Conservation (phyloP, 805 yeast species). For the Myxozyma neglecta region DNA sequence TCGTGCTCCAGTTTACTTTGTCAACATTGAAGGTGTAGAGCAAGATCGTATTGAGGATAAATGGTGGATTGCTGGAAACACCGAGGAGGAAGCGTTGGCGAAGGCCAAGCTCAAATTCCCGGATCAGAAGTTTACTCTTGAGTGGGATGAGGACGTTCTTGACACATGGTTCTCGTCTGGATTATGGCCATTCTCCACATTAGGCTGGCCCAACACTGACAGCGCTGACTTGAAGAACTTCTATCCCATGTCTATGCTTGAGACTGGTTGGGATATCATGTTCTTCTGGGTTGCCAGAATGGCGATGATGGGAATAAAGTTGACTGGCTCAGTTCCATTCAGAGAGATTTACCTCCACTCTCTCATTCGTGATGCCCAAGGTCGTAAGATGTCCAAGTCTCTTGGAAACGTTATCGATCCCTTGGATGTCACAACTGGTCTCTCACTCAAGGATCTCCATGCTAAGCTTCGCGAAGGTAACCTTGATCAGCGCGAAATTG, state of each 20-base stretch:
- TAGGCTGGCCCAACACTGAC: conserved; percentile 84
- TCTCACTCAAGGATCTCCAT: conserved; percentile 73
- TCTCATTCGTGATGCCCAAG: conserved; percentile 97
- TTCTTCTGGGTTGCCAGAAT: conserved; percentile 99
- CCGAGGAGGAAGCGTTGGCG: conserved; percentile 73
- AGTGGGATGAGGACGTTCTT: conserved; percentile 96
- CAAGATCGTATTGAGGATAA: conserved; percentile 64
- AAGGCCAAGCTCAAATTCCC: conserved; percentile 80
- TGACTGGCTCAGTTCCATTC: conserved; percentile 90
- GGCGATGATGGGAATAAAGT: conserved; percentile 86
- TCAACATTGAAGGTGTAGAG: conserved; percentile 67
- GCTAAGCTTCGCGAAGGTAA: conserved; percentile 77
- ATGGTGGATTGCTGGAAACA: conserved; percentile 91
- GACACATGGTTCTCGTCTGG: conserved; percentile 99
- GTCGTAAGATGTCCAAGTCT: conserved; percentile 98
- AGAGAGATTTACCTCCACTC: conserved; percentile 98
- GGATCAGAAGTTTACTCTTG: conserved; percentile 65
- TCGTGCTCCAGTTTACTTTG: conserved; percentile 94
- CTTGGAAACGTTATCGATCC: conserved; percentile 97
- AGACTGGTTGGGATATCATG: conserved; percentile 98
- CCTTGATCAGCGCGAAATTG: conserved; percentile 84
- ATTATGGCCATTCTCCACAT: conserved; percentile 93
- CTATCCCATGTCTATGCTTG: conserved; percentile 90
- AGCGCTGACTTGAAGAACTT: conserved; percentile 72
- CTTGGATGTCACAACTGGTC: conserved; percentile 88